Percentiles rank a stretch among this genome's conserved stretches.
Evolutionary conservation across 2,329 filamentous ascomycete genomes (phyloP).

Genomic region (Rutstroemia sp.): DNA sequence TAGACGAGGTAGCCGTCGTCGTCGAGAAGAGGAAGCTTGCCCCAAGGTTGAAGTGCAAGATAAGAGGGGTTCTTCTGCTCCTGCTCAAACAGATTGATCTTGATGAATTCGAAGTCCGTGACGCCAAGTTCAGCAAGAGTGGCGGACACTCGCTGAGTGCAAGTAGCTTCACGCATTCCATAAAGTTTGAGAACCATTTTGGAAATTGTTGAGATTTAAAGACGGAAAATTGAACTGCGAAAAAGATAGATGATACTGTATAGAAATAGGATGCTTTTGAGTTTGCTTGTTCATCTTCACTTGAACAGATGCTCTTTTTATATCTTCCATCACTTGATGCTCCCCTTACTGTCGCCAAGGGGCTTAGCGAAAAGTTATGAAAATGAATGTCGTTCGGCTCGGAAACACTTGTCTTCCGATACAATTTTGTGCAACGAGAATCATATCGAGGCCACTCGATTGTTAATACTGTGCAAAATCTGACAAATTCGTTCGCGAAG

Average conservation of each 20-base stretch:
- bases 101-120: constrained; percentile 23
- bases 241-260: background rate
- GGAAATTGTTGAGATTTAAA: background rate
- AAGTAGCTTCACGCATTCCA: constrained; percentile 24
- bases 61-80: constrained; percentile 23
- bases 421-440: no score
- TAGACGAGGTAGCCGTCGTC: constrained; percentile 29
- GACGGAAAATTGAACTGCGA: background rate
- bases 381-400: no score
- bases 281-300: background rate
- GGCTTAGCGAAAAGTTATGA: no score
- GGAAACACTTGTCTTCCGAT: no score
- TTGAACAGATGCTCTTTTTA: no score
- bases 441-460: no score
- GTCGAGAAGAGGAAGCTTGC: constrained; percentile 31
- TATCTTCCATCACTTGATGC: no score
- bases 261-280: background rate
- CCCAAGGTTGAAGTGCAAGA: constrained; percentile 29
- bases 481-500: no score
- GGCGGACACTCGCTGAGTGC: constrained; percentile 25
- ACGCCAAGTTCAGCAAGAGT: constrained; percentile 28
- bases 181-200: constrained; percentile 30
- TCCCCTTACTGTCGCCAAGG: no score
- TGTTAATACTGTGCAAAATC: no score
- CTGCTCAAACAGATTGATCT: constrained; percentile 19